These are phyloP conservation scores for Neurospora tetrasperma DNA, from an alignment of 495 filamentous ascomycete species.

Conservation along the genomic window DNA sequence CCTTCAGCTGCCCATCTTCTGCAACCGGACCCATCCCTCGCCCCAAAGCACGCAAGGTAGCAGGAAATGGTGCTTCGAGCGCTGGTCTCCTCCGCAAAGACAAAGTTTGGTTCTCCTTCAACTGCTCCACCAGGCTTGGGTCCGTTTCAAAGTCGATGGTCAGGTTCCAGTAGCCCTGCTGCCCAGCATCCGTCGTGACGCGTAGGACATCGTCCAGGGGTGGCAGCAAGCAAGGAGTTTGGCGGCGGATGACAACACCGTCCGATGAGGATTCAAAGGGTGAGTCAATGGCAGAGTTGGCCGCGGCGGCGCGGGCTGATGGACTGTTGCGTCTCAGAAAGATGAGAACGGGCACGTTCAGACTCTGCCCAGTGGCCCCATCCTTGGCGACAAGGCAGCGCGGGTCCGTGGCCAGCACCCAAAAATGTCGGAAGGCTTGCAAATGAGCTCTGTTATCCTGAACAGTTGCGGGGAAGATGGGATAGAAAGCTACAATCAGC, in stretches of 20 bases:
- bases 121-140: conserved; percentile 53
- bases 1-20: conserved; percentile 3
- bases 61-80: conserved; percentile 60
- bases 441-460: conserved; percentile 90
- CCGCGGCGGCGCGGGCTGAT: conserved; percentile 10
- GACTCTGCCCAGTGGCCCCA: conserved; percentile 66
- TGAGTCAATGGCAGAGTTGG: background rate
- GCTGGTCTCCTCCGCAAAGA: conserved; percentile 71
- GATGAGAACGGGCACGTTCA: conserved; percentile 56
- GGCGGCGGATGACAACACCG: conserved; percentile 16
- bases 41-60: conserved; percentile 57
- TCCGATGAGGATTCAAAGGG: background rate
- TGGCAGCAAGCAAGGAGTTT: conserved; percentile 76
- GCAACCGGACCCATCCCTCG: conserved; percentile 28
- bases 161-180: conserved; percentile 75
- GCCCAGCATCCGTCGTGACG: conserved; percentile 50
- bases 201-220: conserved; percentile 57
- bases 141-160: conserved; percentile 67
- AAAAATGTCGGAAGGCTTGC: conserved; percentile 95
- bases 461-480: conserved; percentile 76
- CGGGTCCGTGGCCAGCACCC: conserved; percentile 86
- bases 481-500: conserved; percentile 87
- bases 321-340: conserved; percentile 20
- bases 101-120: conserved; percentile 64
- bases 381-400: conserved; percentile 82